These are phyloP conservation scores for Ogataea minuta DNA, from an alignment of 805 yeast genomes.

Conservation along the genomic window DNA sequence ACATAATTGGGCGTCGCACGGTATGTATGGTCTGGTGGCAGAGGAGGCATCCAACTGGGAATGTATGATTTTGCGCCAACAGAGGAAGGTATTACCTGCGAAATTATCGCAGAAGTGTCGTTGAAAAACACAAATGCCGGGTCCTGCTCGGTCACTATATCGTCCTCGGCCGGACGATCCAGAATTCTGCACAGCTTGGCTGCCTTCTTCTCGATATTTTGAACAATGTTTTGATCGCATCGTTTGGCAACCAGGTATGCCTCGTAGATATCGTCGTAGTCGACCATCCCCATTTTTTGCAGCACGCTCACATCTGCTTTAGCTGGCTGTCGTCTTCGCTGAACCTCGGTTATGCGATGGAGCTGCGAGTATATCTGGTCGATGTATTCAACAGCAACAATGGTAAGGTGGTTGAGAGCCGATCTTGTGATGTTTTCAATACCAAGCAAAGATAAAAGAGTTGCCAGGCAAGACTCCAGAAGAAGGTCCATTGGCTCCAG, in stretches of 20 bases:
- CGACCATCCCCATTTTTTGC: slow-evolving; percentile 42
- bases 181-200: slow-evolving; percentile 10
- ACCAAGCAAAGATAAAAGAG: slow-evolving; percentile 35
- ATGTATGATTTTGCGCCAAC: slow-evolving; percentile 44
- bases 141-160: slow-evolving; percentile 37
- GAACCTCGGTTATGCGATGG: slow-evolving; percentile 53
- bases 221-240: slow-evolving; percentile 4
- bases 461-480: slow-evolving; percentile 35
- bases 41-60: slow-evolving; percentile 77
- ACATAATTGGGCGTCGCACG: slow-evolving; percentile 70
- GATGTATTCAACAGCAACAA: slow-evolving; percentile 36
- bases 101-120: slow-evolving; percentile 45
- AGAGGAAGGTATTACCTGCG: slow-evolving; percentile 54
- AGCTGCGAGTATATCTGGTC: slow-evolving; percentile 40
- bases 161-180: slow-evolving; percentile 22
- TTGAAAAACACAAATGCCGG: slow-evolving; percentile 53
- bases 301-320: slow-evolving; percentile 49
- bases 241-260: slow-evolving; percentile 29
- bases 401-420: slow-evolving; percentile 40
- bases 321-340: slow-evolving; percentile 57
- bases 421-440: slow-evolving; percentile 28
- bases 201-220: slow-evolving; percentile 13
- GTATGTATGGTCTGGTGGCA: slow-evolving; percentile 94
- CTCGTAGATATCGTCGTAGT: slow-evolving; percentile 38
- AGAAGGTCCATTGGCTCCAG: slow-evolving; percentile 33